phyloP scores from a whole-genome alignment of 306 rosid species.

The Abrus precatorius region DNA sequence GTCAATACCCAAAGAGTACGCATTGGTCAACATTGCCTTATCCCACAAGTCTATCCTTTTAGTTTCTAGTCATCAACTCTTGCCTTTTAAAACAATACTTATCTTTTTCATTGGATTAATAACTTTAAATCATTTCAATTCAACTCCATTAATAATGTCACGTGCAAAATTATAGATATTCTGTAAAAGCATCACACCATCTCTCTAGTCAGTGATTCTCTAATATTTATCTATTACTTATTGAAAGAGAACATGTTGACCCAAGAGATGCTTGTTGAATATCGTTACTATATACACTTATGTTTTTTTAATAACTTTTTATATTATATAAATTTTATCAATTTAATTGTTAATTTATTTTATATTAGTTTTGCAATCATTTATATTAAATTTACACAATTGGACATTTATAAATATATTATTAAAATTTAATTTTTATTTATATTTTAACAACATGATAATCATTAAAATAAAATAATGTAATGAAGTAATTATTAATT shows the following conservation, averaged over 20 bases:
- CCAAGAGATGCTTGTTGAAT: not conserved
- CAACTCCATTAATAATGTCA: not conserved
- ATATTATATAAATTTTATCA: too few relatives aligned
- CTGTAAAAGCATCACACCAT: not conserved
- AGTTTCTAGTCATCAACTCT: not conserved
- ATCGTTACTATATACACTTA: too few relatives aligned
- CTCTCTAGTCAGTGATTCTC: not conserved
- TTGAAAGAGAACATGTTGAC: not conserved
- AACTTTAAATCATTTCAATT: slow-evolving; percentile 2
- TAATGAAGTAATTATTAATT: too few relatives aligned
- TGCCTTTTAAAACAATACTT: not conserved
- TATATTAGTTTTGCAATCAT: too few relatives aligned
- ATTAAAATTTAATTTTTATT: too few relatives aligned
- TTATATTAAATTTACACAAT: too few relatives aligned
- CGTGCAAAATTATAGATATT: slow-evolving; percentile 5
- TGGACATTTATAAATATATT: too few relatives aligned
- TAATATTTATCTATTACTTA: not conserved
- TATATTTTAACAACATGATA: too few relatives aligned
- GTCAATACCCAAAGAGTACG: not conserved
- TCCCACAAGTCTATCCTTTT: slow-evolving; percentile 25
- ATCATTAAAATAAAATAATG: too few relatives aligned
- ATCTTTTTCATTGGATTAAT: not conserved
- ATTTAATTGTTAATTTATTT: too few relatives aligned
- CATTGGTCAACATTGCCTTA: slow-evolving; percentile 11
- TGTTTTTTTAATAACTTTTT: too few relatives aligned